These are phyloP conservation scores for Emericellopsis terricola DNA, from an alignment of 495 filamentous ascomycete genomes.

Conservation along the genomic window DNA sequence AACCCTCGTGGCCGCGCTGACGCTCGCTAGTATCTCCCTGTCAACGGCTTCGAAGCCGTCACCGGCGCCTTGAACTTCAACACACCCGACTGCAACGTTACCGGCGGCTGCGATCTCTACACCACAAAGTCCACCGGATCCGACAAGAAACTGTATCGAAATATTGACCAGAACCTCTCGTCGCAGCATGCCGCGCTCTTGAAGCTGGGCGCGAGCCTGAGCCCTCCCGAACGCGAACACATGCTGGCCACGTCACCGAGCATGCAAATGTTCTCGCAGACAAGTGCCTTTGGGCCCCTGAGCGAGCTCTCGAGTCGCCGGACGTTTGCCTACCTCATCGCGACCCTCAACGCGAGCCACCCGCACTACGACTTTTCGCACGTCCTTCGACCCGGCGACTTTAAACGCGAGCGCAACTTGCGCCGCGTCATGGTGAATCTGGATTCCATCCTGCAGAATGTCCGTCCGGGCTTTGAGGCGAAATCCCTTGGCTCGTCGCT, in stretches of 20 bases:
- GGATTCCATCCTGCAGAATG: constrained; percentile 68
- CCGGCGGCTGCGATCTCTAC: constrained; percentile 87
- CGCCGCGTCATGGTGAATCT: constrained; percentile 65
- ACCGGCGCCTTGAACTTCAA: constrained; percentile 85
- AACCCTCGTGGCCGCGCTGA: neutral
- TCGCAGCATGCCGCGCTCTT: constrained; percentile 76
- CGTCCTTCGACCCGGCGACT: constrained; percentile 71
- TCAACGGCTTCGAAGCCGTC: constrained; percentile 73
- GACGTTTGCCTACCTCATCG: constrained; percentile 90
- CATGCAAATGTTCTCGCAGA: constrained; percentile 37
- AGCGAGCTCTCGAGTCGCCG: constrained; percentile 73
- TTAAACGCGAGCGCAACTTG: constrained; percentile 58
- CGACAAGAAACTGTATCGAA: constrained; percentile 94
- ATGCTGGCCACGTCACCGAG: constrained; percentile 42
- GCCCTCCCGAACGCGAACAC: constrained; percentile 48
- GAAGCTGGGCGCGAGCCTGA: constrained; percentile 62
- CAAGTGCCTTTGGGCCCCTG: constrained; percentile 79
- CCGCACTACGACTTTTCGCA: constrained; percentile 96
- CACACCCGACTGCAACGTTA: constrained; percentile 74
- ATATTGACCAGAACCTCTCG: constrained; percentile 76
- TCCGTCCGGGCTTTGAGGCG: constrained; percentile 36
- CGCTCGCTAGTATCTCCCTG: constrained; percentile 59
- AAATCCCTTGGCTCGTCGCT: constrained; percentile 12
- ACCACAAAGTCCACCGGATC: constrained; percentile 86
- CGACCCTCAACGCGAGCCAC: constrained; percentile 92